These are phyloP conservation scores for Aspergillus steynii DNA, from an alignment of 495 filamentous ascomycete genomes.

Conservation along the genomic window DNA sequence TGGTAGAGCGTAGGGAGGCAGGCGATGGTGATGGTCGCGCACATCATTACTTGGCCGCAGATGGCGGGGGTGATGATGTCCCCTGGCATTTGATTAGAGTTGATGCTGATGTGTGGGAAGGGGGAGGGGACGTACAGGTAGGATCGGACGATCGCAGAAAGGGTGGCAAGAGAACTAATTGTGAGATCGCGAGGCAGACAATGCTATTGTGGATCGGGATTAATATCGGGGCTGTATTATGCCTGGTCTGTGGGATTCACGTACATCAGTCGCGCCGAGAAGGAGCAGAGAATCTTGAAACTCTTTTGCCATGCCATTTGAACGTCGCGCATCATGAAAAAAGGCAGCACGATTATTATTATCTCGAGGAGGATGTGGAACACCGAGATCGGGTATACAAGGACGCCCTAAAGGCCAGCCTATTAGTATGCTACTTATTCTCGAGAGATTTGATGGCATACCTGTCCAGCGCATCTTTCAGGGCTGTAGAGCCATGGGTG, in stretches of 20 bases:
- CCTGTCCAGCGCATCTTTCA: conserved; percentile 23
- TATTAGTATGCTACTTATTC: not conserved
- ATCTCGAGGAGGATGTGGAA: conserved; percentile 29
- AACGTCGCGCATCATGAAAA: conserved; percentile 30
- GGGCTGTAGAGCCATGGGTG: conserved; percentile 27
- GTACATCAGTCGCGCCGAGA: conserved; percentile 23
- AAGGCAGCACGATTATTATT: conserved; percentile 19
- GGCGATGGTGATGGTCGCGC: conserved; percentile 28
- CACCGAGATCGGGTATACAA: conserved; percentile 25
- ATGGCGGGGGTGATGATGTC: conserved; percentile 14
- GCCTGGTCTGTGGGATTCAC: not conserved
- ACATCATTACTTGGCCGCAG: conserved; percentile 29
- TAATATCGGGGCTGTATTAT: not conserved
- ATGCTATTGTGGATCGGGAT: conserved; percentile 10
- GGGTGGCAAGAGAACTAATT: conserved; percentile 22
- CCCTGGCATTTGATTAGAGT: conserved; percentile 17
- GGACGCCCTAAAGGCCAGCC: conserved; percentile 9
- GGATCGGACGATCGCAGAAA: conserved; percentile 23
- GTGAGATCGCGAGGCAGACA: conserved; percentile 23
- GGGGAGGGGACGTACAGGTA: conserved; percentile 20
- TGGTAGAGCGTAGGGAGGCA: conserved; percentile 39
- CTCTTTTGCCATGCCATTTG: conserved; percentile 23
- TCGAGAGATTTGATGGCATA: conserved; percentile 6
- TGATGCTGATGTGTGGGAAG: not conserved
- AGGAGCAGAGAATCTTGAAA: conserved; percentile 27